phyloP scores from a whole-genome alignment of 371 early-diverging fungal genomes.

The Mucor velutinosus region DNA sequence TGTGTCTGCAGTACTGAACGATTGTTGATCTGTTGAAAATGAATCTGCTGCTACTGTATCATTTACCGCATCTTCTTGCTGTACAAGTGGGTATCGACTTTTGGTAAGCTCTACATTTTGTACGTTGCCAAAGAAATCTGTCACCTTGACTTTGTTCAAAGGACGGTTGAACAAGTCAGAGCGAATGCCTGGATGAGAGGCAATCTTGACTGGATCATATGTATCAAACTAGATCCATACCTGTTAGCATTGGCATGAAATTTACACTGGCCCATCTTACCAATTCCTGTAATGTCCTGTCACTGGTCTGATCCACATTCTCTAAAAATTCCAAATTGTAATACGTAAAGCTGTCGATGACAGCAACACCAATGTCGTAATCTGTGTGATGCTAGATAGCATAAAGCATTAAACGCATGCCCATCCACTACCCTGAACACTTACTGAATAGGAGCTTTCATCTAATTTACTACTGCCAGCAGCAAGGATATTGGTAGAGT shows the following conservation, averaged over 20 bases:
- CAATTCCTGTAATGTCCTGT: constrained; percentile 72
- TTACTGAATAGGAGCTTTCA: constrained; percentile 93
- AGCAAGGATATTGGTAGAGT: constrained; percentile 90
- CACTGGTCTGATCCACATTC: constrained; percentile 77
- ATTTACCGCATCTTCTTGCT: constrained; percentile 1
- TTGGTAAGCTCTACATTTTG: constrained; percentile 84
- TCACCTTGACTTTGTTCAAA: constrained; percentile 75
- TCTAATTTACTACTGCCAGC: constrained; percentile 86
- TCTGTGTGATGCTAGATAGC: constrained; percentile 80
- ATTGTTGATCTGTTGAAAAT: background rate
- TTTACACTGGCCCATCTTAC: constrained; percentile 37
- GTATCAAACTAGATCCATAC: constrained; percentile 67
- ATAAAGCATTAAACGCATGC: background rate
- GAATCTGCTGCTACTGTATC: background rate
- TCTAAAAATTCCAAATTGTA: constrained; percentile 91
- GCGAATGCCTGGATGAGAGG: constrained; percentile 83
- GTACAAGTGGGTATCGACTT: constrained; percentile 37
- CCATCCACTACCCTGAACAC: background rate
- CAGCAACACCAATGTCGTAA: constrained; percentile 91
- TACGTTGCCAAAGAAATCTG: constrained; percentile 95
- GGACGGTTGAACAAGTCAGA: constrained; percentile 80
- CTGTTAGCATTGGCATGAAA: background rate
- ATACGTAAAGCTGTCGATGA: constrained; percentile 96
- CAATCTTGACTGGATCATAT: constrained; percentile 72
- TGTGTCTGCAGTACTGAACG: background rate